phyloP scores from a whole-genome alignment of 768 basidiomycete species.

The Lactifluus pinguis region DNA sequence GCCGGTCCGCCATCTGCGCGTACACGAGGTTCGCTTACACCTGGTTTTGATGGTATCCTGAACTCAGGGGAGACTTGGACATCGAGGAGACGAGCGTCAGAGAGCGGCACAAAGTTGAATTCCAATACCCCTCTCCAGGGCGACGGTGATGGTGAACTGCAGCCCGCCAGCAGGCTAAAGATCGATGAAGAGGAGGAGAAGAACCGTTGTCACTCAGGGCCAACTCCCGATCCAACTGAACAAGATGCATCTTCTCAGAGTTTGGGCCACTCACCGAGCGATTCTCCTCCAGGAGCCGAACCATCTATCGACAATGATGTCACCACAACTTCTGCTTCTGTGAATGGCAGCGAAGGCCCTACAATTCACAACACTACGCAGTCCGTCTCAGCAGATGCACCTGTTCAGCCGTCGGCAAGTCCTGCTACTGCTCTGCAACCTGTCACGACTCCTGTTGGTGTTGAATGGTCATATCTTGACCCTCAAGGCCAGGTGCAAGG shows the following conservation, averaged over 20 bases:
- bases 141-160: slow-evolving; percentile 31
- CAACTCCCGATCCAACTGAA: background rate
- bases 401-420: background rate
- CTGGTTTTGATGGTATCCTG: slow-evolving; percentile 69
- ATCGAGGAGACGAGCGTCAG: slow-evolving; percentile 53
- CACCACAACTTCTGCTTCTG: background rate
- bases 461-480: slow-evolving; percentile 91
- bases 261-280: background rate
- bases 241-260: background rate
- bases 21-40: slow-evolving; percentile 44
- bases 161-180: slow-evolving; percentile 35
- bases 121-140: slow-evolving; percentile 31
- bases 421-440: slow-evolving; percentile 31
- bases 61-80: slow-evolving; percentile 60
- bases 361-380: background rate
- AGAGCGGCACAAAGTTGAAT: slow-evolving; percentile 38
- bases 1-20: slow-evolving; percentile 55
- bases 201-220: background rate
- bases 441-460: slow-evolving; percentile 42
- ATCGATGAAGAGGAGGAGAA: slow-evolving; percentile 56
- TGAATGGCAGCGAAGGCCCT: slow-evolving; percentile 1
- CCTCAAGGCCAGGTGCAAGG: slow-evolving; percentile 90
- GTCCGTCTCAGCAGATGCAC: background rate
- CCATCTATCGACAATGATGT: background rate
- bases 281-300: background rate